phyloP scores from a whole-genome alignment of 768 basidiomycete genomes.

The Mycena chlorophos region DNA sequence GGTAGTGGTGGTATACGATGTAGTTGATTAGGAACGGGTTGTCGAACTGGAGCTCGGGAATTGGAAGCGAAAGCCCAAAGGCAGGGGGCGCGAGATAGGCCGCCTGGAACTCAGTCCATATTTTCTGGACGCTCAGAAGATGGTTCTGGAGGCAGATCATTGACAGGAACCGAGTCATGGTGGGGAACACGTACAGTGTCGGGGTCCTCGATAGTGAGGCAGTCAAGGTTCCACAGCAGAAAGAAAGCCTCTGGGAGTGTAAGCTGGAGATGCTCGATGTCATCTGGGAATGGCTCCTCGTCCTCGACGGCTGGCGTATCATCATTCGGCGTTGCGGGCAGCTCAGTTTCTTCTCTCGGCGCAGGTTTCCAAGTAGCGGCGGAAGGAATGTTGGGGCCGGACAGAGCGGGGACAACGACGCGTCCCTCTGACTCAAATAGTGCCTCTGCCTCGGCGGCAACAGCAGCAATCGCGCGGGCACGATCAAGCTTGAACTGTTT shows the following conservation, averaged over 20 bases:
- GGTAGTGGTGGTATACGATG: conserved; percentile 89
- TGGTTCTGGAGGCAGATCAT: conserved; percentile 42
- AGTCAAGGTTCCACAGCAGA: conserved; percentile 80
- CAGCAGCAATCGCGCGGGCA: conserved; percentile 81
- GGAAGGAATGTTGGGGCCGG: conserved; percentile 67
- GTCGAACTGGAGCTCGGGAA: conserved; percentile 58
- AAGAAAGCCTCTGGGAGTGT: conserved; percentile 90
- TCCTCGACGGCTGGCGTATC: conserved; percentile 40
- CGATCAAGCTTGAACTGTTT: conserved; percentile 93
- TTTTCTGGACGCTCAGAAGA: conserved; percentile 53
- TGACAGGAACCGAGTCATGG: neutral
- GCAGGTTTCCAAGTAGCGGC: conserved; percentile 77
- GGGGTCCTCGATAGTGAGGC: conserved; percentile 68
- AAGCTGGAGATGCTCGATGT: conserved; percentile 89
- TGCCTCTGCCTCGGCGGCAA: conserved; percentile 76
- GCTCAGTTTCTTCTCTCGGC: conserved; percentile 22
- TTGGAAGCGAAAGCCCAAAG: conserved; percentile 30
- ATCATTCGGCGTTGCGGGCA: conserved; percentile 32
- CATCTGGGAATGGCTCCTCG: conserved; percentile 53
- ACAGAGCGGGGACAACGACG: conserved; percentile 58
- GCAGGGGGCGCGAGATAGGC: conserved; percentile 47
- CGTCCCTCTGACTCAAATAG: conserved; percentile 72
- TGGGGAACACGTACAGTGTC: conserved; percentile 51
- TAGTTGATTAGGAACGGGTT: conserved; percentile 93
- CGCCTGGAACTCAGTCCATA: conserved; percentile 67